Conservation (phyloP, 805 yeast genomes). For the Alloascoidea africana region DNA sequence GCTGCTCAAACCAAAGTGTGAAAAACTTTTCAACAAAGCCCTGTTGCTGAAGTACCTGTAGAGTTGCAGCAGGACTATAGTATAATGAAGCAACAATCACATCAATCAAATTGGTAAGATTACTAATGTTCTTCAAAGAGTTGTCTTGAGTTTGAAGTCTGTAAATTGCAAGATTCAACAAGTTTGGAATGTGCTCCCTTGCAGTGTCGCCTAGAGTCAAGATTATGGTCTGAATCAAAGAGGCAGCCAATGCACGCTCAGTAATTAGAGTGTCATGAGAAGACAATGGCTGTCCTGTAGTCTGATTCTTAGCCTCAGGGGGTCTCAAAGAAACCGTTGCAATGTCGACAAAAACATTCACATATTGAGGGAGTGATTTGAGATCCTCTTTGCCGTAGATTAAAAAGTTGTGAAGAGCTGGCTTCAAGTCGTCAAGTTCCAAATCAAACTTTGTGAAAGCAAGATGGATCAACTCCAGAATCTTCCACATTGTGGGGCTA, state of each 20-base stretch:
- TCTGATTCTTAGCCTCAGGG: constrained; percentile 24
- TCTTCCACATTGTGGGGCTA: constrained; percentile 62
- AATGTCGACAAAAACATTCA: constrained; percentile 34
- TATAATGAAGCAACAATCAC: constrained; percentile 50
- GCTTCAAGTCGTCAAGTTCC: constrained; percentile 63
- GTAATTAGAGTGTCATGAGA: no score
- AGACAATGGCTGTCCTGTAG: no score
- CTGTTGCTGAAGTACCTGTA: constrained; percentile 31
- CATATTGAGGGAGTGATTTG: constrained; percentile 28
- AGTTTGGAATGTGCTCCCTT: constrained; percentile 26
- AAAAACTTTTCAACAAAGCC: constrained; percentile 36
- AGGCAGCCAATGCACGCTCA: constrained; percentile 45
- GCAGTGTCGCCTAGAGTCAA: constrained; percentile 38
- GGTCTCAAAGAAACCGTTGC: constrained; percentile 20
- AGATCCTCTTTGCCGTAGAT: constrained; percentile 40
- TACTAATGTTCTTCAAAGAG: constrained; percentile 19
- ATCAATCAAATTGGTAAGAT: constrained; percentile 37
- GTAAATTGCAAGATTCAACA: constrained; percentile 29
- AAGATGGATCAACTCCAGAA: constrained; percentile 35
- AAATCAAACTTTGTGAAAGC: constrained; percentile 26
- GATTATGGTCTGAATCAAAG: constrained; percentile 48
- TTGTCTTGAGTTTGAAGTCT: constrained; percentile 21
- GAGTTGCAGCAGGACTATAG: constrained; percentile 38
- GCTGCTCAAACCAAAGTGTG: constrained; percentile 46
- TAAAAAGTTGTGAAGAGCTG: constrained; percentile 61